Evolutionary conservation across 2,329 filamentous ascomycete genomes (phyloP).

Genomic region (Alternaria consortialis): DNA sequence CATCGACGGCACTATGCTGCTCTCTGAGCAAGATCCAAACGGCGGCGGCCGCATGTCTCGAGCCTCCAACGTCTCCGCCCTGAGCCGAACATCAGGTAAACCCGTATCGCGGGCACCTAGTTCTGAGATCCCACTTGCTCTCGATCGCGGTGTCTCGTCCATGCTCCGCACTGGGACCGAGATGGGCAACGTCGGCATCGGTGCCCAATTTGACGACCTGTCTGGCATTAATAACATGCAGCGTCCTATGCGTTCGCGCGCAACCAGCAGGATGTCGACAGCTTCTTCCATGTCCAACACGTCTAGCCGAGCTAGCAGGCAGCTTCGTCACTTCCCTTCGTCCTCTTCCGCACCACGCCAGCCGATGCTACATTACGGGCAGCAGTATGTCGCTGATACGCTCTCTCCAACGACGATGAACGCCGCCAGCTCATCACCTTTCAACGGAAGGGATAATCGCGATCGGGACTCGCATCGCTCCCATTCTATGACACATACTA

Average conservation of each 20-base stretch:
- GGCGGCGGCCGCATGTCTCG: constrained; percentile 58
- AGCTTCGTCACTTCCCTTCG: constrained; percentile 49
- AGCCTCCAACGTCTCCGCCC: constrained; percentile 56
- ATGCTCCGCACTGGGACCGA: constrained; percentile 62
- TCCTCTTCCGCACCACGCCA: constrained; percentile 51
- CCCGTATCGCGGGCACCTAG: constrained; percentile 34
- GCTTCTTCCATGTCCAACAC: constrained; percentile 54
- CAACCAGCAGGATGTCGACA: constrained; percentile 51
- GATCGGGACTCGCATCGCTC: constrained; percentile 53
- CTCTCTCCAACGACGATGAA: constrained; percentile 48
- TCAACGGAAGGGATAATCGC: constrained; percentile 30
- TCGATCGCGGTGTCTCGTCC: constrained; percentile 54
- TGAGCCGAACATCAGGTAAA: constrained; percentile 47
- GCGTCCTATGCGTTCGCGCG: constrained; percentile 45
- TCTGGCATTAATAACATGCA: constrained; percentile 51
- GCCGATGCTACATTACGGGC: constrained; percentile 53
- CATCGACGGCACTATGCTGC: constrained; percentile 51
- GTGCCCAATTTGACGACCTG: constrained; percentile 45
- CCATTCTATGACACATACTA: constrained; percentile 50
- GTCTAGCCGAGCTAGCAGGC: constrained; percentile 51
- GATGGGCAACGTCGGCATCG: constrained; percentile 55
- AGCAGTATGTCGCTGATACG: constrained; percentile 51
- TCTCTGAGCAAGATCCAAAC: constrained; percentile 55
- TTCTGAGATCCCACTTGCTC: constrained; percentile 45
- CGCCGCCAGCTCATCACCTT: constrained; percentile 41